Evolutionary conservation across 1,284 basidiomycete species (phyloP).

Genomic region (Hemileia vastatrix): DNA sequence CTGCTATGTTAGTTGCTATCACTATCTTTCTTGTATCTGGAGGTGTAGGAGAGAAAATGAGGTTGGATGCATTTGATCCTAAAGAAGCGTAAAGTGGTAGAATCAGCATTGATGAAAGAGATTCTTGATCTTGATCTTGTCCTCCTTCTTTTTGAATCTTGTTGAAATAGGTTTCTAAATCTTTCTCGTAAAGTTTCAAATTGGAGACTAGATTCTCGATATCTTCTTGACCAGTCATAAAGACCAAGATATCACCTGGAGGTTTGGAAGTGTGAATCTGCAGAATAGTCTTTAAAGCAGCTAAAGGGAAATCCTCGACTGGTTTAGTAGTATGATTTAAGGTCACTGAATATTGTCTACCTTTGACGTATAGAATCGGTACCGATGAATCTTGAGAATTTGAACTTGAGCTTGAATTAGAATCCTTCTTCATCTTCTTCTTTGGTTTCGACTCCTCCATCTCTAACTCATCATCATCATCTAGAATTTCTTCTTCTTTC

Average conservation of each 20-base stretch:
- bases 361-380: constrained; percentile 47
- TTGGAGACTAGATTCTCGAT: constrained; percentile 50
- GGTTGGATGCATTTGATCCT: constrained; percentile 32
- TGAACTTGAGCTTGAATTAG: background rate
- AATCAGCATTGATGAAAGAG: constrained; percentile 25
- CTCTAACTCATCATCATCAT: background rate
- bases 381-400: constrained; percentile 47
- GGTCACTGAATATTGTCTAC: constrained; percentile 45
- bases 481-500: background rate
- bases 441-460: background rate
- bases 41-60: constrained; percentile 51
- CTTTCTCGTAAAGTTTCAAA: background rate
- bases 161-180: background rate
- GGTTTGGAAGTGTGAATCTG: constrained; percentile 44
- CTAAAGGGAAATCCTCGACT: constrained; percentile 41
- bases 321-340: constrained; percentile 44
- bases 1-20: constrained; percentile 90
- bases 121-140: background rate
- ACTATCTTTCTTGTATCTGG: constrained; percentile 75
- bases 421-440: background rate
- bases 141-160: background rate
- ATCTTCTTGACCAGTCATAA: constrained; percentile 46
- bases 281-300: constrained; percentile 44
- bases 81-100: constrained; percentile 42
- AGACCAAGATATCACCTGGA: constrained; percentile 48